Evolutionary conservation across 345 rosid species (phyloP).

Genomic region (Citrus reticulata): DNA sequence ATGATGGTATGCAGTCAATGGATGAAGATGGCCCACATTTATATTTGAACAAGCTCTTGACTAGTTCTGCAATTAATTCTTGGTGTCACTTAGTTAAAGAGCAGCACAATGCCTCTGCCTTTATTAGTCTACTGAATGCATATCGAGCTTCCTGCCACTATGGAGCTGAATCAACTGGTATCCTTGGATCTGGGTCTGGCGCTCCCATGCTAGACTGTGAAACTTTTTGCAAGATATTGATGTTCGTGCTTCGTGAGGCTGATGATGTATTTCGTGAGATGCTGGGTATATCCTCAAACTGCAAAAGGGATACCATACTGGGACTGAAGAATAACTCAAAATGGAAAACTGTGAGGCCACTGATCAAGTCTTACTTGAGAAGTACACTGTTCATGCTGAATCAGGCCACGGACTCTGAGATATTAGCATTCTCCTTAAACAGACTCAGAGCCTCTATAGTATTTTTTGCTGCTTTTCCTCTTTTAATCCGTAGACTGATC

Average conservation of each 20-base stretch:
- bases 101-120: conserved; percentile 53
- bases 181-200: conserved; percentile 10
- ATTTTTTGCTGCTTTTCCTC: conserved; percentile 62
- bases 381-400: conserved; percentile 69
- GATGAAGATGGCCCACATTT: conserved; percentile 31
- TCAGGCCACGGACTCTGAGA: conserved; percentile 61
- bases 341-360: conserved; percentile 68
- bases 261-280: conserved; percentile 54
- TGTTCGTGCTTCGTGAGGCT: conserved; percentile 62
- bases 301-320: conserved; percentile 55
- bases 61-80: conserved; percentile 40
- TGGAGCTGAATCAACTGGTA: conserved; percentile 48
- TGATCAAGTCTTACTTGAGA: conserved; percentile 66
- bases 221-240: conserved; percentile 51
- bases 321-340: conserved; percentile 61
- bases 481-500: conserved; percentile 53
- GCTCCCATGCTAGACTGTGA: conserved; percentile 35
- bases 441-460: conserved; percentile 55
- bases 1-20: conserved; percentile 29
- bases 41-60: conserved; percentile 32
- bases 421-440: conserved; percentile 50
- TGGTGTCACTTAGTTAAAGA: conserved; percentile 49
- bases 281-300: conserved; percentile 53
- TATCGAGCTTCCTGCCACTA: conserved; percentile 80
- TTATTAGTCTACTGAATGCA: conserved; percentile 58